phyloP scores from a whole-genome alignment of 441 rosid genomes.

The Pelargonium fulgidum region DNA sequence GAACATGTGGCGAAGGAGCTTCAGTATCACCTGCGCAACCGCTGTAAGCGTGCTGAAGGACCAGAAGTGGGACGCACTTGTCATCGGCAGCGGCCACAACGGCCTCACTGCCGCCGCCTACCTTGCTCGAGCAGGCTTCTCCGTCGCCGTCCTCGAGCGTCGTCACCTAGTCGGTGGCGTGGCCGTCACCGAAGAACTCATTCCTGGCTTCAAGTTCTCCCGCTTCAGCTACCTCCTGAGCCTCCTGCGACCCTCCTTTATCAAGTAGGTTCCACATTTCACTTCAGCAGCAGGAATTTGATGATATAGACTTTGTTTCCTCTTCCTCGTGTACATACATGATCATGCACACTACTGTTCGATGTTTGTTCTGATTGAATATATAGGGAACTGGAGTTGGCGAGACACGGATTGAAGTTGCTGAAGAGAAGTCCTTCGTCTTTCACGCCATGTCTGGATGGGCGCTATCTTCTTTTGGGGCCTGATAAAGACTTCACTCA shows the following conservation, averaged over 20 bases:
- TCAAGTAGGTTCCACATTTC: slow-evolving; percentile 14
- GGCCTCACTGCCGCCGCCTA: slow-evolving; percentile 28
- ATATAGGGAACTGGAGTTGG: slow-evolving; percentile 62
- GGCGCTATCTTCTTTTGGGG: slow-evolving; percentile 73
- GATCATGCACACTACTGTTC: neutral
- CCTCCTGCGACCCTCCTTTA: slow-evolving; percentile 25
- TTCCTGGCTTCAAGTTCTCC: slow-evolving; percentile 26
- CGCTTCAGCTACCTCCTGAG: slow-evolving; percentile 23
- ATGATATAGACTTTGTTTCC: neutral
- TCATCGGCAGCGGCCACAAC: slow-evolving; percentile 19
- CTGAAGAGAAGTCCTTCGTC: slow-evolving; percentile 83
- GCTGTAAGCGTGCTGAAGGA: neutral
- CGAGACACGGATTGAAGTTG: slow-evolving; percentile 70
- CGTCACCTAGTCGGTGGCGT: slow-evolving; percentile 26
- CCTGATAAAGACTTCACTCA: slow-evolving; percentile 52
- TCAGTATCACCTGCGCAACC: neutral
- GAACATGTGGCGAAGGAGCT: neutral
- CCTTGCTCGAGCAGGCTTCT: slow-evolving; percentile 24
- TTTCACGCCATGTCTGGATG: slow-evolving; percentile 88
- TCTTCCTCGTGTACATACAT: too few relatives aligned
- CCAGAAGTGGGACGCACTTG: neutral
- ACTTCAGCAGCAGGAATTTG: too few relatives aligned
- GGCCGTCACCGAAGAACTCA: slow-evolving; percentile 27
- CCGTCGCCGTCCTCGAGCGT: slow-evolving; percentile 25
- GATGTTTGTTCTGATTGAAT: neutral